Base-by-base conservation (phyloP, 441 rosid genomes). In the Adansonia madagascariensis region DNA sequence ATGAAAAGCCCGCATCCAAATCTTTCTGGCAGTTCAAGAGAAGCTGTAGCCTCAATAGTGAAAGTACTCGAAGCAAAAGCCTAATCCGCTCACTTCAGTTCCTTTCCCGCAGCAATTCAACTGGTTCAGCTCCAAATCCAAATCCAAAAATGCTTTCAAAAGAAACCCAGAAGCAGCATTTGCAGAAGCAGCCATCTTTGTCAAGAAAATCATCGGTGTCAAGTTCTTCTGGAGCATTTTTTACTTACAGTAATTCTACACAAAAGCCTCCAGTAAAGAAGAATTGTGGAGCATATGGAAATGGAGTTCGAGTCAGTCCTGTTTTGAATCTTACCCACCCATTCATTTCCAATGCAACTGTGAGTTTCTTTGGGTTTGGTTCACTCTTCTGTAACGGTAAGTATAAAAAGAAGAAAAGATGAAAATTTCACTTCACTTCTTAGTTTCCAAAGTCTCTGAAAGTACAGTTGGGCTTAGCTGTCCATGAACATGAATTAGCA, bases 51-150 rank as follows among this genome's bases (percentile, higher is more conserved):
- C 84, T 93, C 17, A 90, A 91, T 76, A 87, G 86, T 67, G 94
- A 91, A 1, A 81, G 81, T 35, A 71, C 77, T 49, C 69, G 89
- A 86, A 81, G 87, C 78, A 86, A 83, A 78, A 81, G 88, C 49
- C 80, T 93, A 20, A 89, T 94, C 64, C 86, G 90, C 10, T 89
- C 97, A 1, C 66, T 92, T 17, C 87, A 85, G 52, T 91, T 92
- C 78, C 90, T 92, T 20, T 84, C 97, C 17, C 80, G 98, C 41
- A 95, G 98, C 81, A 86, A 95, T 80, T 94, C 98, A 22, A 94
- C 98, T 8, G 97, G 98, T 67, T 94, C 97, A 1, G 88, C 89
- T 61, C 91, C 86, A 52, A 89, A 82, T 80, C 91, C 87, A 17
- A 91, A 91, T 76, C 86, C 78, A 49, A 15, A 85, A 66, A 41